Evolutionary conservation across 2,329 filamentous ascomycete genomes (phyloP), one percentile per base, ranked within the genome.

Genomic region (Fusarium irregulare): DNA sequence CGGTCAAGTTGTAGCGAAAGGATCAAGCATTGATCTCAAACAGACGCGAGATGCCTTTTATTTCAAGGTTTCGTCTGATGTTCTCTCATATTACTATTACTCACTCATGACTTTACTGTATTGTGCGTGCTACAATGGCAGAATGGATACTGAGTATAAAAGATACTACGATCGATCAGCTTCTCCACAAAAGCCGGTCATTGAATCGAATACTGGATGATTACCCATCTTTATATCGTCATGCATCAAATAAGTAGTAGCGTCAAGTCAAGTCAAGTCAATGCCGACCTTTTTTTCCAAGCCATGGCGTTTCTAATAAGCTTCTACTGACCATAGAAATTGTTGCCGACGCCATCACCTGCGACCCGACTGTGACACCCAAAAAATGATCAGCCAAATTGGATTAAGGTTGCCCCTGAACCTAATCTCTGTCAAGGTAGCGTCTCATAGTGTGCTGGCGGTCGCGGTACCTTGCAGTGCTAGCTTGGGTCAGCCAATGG

Each of bases 391-490:
- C 25, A 69, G 53, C 41, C 51, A 53, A 44, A 60, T 41, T 41
- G 28, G 34, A 46, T 48, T 59, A 21, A 44, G 40, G 28, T 41
- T 56, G 54, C 67, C 67, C 67, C 67, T 70, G 67, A 70, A 58
- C 49, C 51, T 55, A 68, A 71, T 58, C 63, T 44, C n/a, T 20
- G 34, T 47, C 32, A 16, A 62, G 65, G 65, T 68, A 68, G 44
- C 40, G 59, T 30, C 42, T 53, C 60, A 68, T 65, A 68, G 21
- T 68, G 23, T 59, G 37, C 30, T 47, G 27, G 62, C 57, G 60
- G 67, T 37, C 23, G 40, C 45, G 62, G 67, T 70, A 70, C 68
- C 67, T 70, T 70, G 67, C 68, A 71, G 51, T 66, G 62, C 51
- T 70, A 56, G 54, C 50, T 41, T 32, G 41, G 41, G 41, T 20